Evolutionary conservation across 106 monocot genomes (phyloP), one percentile per base, ranked within the genome.

Genomic region (Dioscorea alata): DNA sequence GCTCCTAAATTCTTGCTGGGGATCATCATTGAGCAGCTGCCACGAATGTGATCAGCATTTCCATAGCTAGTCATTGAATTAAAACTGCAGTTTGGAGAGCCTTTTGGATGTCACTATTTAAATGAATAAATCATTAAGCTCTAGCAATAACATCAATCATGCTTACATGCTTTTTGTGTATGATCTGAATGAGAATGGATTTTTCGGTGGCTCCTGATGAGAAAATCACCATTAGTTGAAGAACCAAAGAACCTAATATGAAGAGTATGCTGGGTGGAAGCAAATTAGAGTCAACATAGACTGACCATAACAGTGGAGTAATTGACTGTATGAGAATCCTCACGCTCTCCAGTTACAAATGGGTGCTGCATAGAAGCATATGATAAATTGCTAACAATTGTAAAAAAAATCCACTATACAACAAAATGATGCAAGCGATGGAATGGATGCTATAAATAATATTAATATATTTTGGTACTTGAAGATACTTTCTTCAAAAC

Each of bases 291-390:
- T 15, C 28, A 62, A 28, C 31, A 49, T 12, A 65, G 42, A 32
- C 65, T 73, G 67, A 79, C 86, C 70, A 16, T 66, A 48, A 50
- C 49, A 56, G 76, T 70, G 70, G 75, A 65, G 17, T 1, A 64
- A 72, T 24, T 9, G 18, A 79, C 7, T 69, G 34, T 69, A 65
- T 64, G 78, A 66, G 60, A 34, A 65, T 73, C 75, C 64, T 75
- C 67, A 75, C 23, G 17, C 60, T 84, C 78, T 15, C 76, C 76
- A 31, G 73, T 69, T 73, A 90, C 83, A 71, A 90, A 90, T 1
- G 85, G 80, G 81, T 90, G 83, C 90, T 90, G 71, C 73, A 59
- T 31, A 2, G 34, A 60, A 49, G 13, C 16, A 56, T 5, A 16
- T 56, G 19, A 56, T 56, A 56, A 56, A 18, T 18, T 56, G n/a